A percentile compares a stretch with the other conserved stretches of the same genome.
phyloP scores from a whole-genome alignment of 371 early-diverging fungal species.

The Umbelopsis sp. region DNA sequence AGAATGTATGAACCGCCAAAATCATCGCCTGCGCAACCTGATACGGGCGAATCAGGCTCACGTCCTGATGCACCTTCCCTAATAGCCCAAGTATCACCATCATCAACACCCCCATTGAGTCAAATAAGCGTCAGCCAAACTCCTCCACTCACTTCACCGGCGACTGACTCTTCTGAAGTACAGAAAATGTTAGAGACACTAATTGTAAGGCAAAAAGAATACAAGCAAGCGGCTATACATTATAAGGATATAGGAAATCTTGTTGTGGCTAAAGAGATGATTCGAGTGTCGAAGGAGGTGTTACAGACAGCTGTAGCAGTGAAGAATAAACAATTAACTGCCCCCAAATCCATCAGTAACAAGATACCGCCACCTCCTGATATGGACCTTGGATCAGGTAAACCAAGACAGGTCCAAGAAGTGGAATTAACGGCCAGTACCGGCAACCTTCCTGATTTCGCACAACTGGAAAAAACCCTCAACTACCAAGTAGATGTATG shows the following conservation, averaged over 20 bases:
- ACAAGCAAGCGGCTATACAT: slow-evolving; percentile 64
- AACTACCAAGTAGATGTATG: slow-evolving; percentile 67
- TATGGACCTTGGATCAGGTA: slow-evolving; percentile 42
- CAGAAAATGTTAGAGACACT: slow-evolving; percentile 32
- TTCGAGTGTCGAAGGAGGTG: slow-evolving; percentile 51
- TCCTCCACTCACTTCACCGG: background rate
- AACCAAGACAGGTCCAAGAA: slow-evolving; percentile 34
- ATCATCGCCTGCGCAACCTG: no score
- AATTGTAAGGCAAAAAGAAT: slow-evolving; percentile 55
- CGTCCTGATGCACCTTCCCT: background rate
- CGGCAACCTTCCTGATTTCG: slow-evolving; percentile 30
- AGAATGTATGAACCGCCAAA: no score
- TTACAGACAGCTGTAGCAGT: slow-evolving; percentile 38
- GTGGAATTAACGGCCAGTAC: slow-evolving; percentile 4
- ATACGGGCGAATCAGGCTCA: no score
- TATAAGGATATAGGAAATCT: slow-evolving; percentile 60
- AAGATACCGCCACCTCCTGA: slow-evolving; percentile 44
- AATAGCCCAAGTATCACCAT: background rate
- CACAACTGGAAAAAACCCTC: slow-evolving; percentile 57
- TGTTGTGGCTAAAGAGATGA: slow-evolving; percentile 56
- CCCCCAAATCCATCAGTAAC: slow-evolving; percentile 28
- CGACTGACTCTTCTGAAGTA: slow-evolving; percentile 19
- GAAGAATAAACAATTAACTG: slow-evolving; percentile 37
- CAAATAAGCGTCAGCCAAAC: background rate
- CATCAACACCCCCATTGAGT: no score